These are phyloP conservation scores for Phialocephala subalpina DNA, from an alignment of 2,329 filamentous ascomycete genomes.

Conservation along the genomic window DNA sequence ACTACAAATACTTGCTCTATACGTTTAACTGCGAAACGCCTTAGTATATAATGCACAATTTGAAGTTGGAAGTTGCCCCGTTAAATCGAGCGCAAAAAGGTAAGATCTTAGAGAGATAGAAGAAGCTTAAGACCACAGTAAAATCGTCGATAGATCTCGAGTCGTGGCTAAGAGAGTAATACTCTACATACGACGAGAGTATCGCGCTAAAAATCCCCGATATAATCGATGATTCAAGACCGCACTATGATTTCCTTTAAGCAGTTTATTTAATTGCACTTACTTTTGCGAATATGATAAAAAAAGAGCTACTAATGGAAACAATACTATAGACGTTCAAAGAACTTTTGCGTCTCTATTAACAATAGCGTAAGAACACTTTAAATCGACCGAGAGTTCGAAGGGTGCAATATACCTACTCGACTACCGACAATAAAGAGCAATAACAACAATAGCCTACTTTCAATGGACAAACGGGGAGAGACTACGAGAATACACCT, in stretches of 20 bases:
- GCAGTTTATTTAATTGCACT: too few relatives aligned
- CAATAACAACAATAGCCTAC: neutral
- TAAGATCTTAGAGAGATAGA: neutral
- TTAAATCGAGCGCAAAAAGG: neutral
- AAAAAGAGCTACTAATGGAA: neutral
- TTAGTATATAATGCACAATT: neutral
- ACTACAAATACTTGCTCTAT: too few relatives aligned
- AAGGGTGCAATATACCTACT: neutral
- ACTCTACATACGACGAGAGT: too few relatives aligned
- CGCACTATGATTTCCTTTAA: too few relatives aligned
- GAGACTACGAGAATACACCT: too few relatives aligned
- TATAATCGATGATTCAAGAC: too few relatives aligned
- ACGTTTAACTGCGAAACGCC: too few relatives aligned
- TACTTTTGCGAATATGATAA: too few relatives aligned
- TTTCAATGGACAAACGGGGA: neutral
- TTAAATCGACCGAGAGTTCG: neutral
- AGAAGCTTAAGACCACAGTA: neutral
- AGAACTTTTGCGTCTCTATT: neutral
- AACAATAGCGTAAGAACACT: neutral
- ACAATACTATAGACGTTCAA: neutral
- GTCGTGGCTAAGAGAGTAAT: neutral
- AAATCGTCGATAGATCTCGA: neutral
- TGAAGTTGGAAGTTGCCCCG: neutral
- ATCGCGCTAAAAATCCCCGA: too few relatives aligned
- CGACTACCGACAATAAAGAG: neutral